Evolutionary conservation across 1,284 basidiomycete species (phyloP), one percentile per base, ranked within the genome.

Genomic region (Megacollybia platyphylla): DNA sequence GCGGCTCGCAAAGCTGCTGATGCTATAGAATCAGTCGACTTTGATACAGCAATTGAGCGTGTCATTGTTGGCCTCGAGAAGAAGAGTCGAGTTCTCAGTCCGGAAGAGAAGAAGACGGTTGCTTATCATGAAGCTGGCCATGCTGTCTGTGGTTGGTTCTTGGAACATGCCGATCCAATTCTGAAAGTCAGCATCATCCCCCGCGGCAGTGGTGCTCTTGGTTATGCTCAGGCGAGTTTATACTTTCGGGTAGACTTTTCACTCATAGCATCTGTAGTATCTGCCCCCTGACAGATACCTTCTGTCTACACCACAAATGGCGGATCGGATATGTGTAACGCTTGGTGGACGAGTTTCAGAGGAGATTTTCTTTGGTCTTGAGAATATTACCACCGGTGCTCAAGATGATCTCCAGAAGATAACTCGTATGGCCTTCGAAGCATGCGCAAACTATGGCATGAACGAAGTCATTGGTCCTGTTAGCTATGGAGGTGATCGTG

Each of bases 61-160:
- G 96, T 99, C 39, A 94, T 98, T 52, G 94, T 92, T 44, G 96
- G 96, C 41, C 67, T 98, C 50, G 94, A 98, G 73, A 76, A 89
- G 59, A 97, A 97, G 77, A 91, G 84, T 50, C 73, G 93, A 48
- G 87, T 98, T 32, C 68, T 98, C 39, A 92, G 87, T 54, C 77
- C 84, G 32, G 89, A 97, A 52, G 96, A 99, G 74, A 99, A 99
- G 81, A 93, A 83, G 67, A 97, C 89, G 0, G 94, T 98, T 28
- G 96, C 96, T 2, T 97, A 98, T 61, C 96, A 98, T 60, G 96
- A 99, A 70, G 96, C 96, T 28, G 96, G 94, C 1, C 94, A 99
- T 63, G 94, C 96, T 18, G 84, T 98, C 40, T 94, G 90, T 56
- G 94, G 94, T 13, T 98, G 96, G 94, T 97, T 90, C 73, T 58